Evolutionary conservation across 768 basidiomycete genomes (phyloP), one percentile per base, ranked within the genome.

Genomic region (Hirschioporus abietinus): DNA sequence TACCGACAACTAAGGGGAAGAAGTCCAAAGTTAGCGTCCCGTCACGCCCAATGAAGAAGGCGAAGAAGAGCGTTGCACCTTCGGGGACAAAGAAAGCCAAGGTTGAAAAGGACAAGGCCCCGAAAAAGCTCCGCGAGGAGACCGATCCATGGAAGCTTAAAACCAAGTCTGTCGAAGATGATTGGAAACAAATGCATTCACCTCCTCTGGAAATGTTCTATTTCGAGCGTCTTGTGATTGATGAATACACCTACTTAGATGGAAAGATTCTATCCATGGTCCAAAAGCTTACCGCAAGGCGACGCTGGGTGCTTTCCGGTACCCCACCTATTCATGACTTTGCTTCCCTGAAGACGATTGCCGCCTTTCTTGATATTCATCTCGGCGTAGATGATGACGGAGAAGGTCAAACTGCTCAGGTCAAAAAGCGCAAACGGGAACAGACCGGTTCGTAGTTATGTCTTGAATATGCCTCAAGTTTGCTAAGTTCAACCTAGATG

Each of bases 231-330:
- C 85, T 91, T 30, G 90, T 98, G 63, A 88, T 96, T 58, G 96
- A 97, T 77, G 95, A 98, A 74, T 98, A 96, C 76, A 96, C 95
- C 0, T 97, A 98, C 72, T 82, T 96, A 25, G 87, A 89, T 26
- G 93, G 91, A 65, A 88, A 91, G 71, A 82, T 88, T 7, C 90
- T 92, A 68, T 82, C 92, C 1, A 82, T 95, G 71, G 84, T 96
- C 42, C 93, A 92, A 1, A 84, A 84, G 62, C 77, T 96, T 24
- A 86, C 87, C 12, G 89, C 92, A 0, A 88, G 90, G 63, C 84
- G 92, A 59, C 90, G 89, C 65, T 98, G 96, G 96, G 93, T 98
- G 7, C 82, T 98, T n/a, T 98, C 96, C 1, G 96, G 96, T 15
- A 98, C 96, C 25, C 96, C 96, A 8, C 95, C 95, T 0, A 89